phyloP scores from a whole-genome alignment of 2,329 filamentous ascomycete species.

The Colletotrichum aenigma region DNA sequence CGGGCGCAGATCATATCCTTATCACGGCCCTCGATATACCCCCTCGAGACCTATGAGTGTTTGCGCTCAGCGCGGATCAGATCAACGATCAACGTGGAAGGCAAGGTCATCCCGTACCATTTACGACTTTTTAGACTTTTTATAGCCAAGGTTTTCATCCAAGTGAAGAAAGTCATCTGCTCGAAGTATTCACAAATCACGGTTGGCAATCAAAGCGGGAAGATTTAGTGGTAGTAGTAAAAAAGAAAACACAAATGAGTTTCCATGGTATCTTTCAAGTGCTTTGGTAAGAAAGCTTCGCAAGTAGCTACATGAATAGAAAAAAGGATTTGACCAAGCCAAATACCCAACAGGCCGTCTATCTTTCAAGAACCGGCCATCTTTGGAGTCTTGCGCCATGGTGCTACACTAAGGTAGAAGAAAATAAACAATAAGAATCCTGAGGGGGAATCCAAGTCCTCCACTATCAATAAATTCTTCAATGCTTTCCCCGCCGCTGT shows the following conservation, averaged over 20 bases:
- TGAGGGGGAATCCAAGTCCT: neutral
- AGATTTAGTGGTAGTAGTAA: neutral
- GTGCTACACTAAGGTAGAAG: too few species aligned
- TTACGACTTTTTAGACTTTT: neutral
- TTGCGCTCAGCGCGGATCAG: neutral
- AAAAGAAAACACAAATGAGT: neutral
- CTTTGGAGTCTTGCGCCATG: too few species aligned
- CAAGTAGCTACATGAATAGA: constrained; percentile 6
- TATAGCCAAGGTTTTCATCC: neutral
- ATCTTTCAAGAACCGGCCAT: neutral
- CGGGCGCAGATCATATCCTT: neutral
- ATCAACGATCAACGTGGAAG: neutral
- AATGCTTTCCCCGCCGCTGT: neutral
- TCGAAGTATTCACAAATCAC: neutral
- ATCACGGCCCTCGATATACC: neutral
- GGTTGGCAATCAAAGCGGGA: neutral
- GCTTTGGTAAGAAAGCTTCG: neutral
- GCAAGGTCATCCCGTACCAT: neutral
- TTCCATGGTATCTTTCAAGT: neutral
- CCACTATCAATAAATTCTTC: neutral
- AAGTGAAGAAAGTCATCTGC: neutral
- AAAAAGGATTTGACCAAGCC: neutral
- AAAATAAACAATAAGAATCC: neutral
- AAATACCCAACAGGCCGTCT: neutral
- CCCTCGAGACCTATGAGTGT: neutral